Conservation (phyloP, 2,329 filamentous ascomycete species). For the Diaporthe caulivora region DNA sequence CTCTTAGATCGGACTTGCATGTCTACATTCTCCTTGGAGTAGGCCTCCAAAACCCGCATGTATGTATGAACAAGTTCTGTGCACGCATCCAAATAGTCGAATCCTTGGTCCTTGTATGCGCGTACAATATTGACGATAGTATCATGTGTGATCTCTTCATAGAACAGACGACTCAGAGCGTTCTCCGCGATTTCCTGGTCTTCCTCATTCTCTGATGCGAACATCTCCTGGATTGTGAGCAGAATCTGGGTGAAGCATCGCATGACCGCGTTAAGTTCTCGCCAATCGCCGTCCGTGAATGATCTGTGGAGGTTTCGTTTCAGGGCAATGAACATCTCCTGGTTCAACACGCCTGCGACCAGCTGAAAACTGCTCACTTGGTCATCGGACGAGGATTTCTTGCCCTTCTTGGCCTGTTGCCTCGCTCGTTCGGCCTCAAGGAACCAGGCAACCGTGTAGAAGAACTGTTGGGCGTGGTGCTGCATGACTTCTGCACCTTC, state of each 20-base stretch:
- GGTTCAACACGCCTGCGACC: constrained; percentile 89
- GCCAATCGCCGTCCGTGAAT: constrained; percentile 87
- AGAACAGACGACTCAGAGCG: constrained; percentile 96
- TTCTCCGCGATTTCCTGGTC: constrained; percentile 98
- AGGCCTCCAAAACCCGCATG: constrained; percentile 89
- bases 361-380: constrained; percentile 84
- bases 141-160: constrained; percentile 95
- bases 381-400: constrained; percentile 59
- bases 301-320: constrained; percentile 85
- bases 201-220: constrained; percentile 85
- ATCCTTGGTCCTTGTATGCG: constrained; percentile 93
- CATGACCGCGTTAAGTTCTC: constrained; percentile 88
- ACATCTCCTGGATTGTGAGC: constrained; percentile 93
- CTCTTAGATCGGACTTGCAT: constrained; percentile 90
- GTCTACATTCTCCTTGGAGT: constrained; percentile 94
- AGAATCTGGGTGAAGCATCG: constrained; percentile 95
- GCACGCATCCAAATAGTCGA: constrained; percentile 91
- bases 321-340: constrained; percentile 92
- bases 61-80: constrained; percentile 95
- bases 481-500: constrained; percentile 85
- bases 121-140: constrained; percentile 83
- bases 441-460: constrained; percentile 95
- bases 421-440: constrained; percentile 85
- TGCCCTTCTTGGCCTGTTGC: constrained; percentile 69
- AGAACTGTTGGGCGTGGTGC: constrained; percentile 86